Base-by-base conservation (phyloP, 805 yeast genomes). In the Candida montana region DNA sequence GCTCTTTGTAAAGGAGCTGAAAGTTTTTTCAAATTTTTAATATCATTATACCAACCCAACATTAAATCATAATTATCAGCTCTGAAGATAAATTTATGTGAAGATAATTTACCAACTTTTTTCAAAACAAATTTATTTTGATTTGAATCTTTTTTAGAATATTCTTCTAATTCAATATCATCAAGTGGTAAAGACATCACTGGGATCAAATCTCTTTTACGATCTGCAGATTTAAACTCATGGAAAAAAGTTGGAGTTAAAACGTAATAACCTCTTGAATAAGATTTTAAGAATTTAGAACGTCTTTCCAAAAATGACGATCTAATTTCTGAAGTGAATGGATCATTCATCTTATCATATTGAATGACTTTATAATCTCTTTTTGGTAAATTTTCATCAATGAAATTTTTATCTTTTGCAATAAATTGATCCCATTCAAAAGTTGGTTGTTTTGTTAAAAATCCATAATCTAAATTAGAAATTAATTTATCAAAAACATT, bases 51-150 rank as follows among this genome's bases (percentile, higher is more conserved):
- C 99, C 99, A 91, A 31, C 70, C 73, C 59, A 82, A 77, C 91
- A 89, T 86, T 26, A 74, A 62, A 32, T 81, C 83, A 53, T 83
- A 84, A 37, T 83, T 75, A 55, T 85, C 93, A n/a, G 95, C 82
- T 50, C 95, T 74, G 68, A 91, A 90, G n/a, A 90, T 93, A 87
- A 93, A 88, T 54, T 88, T 89, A 64, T 90, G 97, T 33, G 88
- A 86, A 47, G 80, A 82, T 48, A 87, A 71, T 45, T 83, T 65
- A 12, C 93, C 93, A 46, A 79, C 77, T 48, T 81, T 80, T 54
- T 83, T 86, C 46, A 91, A 67, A 10, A 89, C 85, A 63, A 91
- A 93, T 64, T 89, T 89, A 59, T 79, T 80, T 30, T 70, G 60
- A 39, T 64, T 68, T 21, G 81, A 77, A 50, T 83, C 87, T 53